These are phyloP conservation scores for Aegilops bicornis DNA, from an alignment of 176 grass and related monocot species.

Conservation along the genomic window DNA sequence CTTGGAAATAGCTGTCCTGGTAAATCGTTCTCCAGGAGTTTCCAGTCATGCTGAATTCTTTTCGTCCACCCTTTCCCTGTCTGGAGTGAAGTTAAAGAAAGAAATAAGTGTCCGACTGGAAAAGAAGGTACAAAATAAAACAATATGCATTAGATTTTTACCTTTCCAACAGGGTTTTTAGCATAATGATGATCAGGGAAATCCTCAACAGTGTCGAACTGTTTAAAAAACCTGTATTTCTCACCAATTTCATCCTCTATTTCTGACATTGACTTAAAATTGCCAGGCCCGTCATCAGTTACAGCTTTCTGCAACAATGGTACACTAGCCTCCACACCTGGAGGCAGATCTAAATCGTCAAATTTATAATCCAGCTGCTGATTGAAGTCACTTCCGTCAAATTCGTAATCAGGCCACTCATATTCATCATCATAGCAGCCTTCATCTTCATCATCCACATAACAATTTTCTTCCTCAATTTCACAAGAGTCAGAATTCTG, in stretches of 20 bases:
- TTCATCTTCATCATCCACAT: constrained; percentile 47
- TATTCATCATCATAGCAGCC: constrained; percentile 33
- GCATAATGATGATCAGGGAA: constrained; percentile 70
- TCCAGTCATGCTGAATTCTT: constrained; percentile 86
- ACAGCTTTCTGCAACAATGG: constrained; percentile 47
- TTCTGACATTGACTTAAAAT: constrained; percentile 50
- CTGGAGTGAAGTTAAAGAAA: constrained; percentile 29
- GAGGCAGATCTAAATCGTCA: constrained; percentile 68
- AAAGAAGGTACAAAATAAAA: background rate
- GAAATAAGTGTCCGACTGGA: background rate
- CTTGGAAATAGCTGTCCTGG: constrained; percentile 49
- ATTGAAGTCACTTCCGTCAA: constrained; percentile 41
- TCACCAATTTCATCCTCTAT: constrained; percentile 59
- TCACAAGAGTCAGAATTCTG: constrained; percentile 26
- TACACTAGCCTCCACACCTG: constrained; percentile 78
- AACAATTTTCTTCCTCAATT: constrained; percentile 61
- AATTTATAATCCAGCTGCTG: constrained; percentile 68
- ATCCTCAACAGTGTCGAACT: constrained; percentile 73
- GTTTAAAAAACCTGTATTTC: constrained; percentile 80
- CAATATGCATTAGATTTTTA: constrained; percentile 18
- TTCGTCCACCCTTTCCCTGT: constrained; percentile 72
- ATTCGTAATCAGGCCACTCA: constrained; percentile 38
- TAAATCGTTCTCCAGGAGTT: constrained; percentile 80
- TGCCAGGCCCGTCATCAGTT: constrained; percentile 13
- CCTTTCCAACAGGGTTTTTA: constrained; percentile 39